Evolutionary conservation across 306 rosid species (phyloP).

Genomic region (Senna tora): DNA sequence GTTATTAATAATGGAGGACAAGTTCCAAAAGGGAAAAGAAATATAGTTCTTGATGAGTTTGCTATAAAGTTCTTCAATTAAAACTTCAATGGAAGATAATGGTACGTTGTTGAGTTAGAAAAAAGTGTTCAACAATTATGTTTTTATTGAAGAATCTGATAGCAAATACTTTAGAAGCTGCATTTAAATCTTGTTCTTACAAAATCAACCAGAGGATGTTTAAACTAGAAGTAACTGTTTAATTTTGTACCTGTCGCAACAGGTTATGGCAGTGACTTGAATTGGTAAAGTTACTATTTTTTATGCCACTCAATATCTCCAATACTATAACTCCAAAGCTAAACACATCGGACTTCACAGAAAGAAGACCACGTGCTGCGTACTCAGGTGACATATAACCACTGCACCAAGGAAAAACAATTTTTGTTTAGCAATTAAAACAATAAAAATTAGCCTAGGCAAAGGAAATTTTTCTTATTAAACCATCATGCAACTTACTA

Average conservation of each 20-base stretch:
- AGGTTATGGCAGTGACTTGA: conserved; percentile 28
- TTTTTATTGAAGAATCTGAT: not conserved
- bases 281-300: conserved; percentile 26
- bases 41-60: too few relatives aligned
- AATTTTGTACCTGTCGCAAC: conserved; percentile 36
- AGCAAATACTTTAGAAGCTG: not conserved
- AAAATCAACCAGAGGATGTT: not conserved
- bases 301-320: conserved; percentile 57
- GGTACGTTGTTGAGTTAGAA: not conserved
- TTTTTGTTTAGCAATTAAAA: too few relatives aligned
- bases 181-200: not conserved
- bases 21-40: not conserved
- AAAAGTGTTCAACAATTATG: not conserved
- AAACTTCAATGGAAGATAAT: not conserved
- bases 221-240: not conserved
- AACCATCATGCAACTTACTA: conserved; percentile 37
- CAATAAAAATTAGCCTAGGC: too few relatives aligned
- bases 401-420: too few relatives aligned
- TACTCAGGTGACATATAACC: too few relatives aligned
- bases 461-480: too few relatives aligned
- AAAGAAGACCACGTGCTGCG: conserved; percentile 39
- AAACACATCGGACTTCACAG: conserved; percentile 49
- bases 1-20: not conserved
- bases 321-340: conserved; percentile 58
- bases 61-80: not conserved